Evolutionary conservation across 305 asterid species (phyloP), one percentile per base, ranked within the genome.

Genomic region (Fraxinus albicans): DNA sequence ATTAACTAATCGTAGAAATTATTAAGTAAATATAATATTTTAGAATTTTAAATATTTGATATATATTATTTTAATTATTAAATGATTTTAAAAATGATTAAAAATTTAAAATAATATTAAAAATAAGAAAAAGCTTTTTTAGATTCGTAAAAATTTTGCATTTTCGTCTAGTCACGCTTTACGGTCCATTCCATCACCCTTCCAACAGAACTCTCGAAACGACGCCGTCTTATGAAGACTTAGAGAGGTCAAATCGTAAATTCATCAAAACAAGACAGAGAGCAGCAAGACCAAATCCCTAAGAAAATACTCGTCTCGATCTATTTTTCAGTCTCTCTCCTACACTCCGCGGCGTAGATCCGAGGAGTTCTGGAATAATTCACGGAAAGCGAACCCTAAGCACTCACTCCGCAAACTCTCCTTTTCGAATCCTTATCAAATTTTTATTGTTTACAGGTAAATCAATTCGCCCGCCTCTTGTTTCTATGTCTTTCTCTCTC

Each of bases 301-400:
- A 44, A 44, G 53, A 44, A 44, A 44, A 2, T 3, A 44, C 17
- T 44, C 53, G 10, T 9, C 33, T 23, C 6, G 73, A 17, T 63
- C 73, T 63, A 23, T 63, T 25, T 9, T 60, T 60, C 34, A 23
- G 0, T 23, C 72, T 23, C 33, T 63, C 10, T 23, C 73, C 34
- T 27, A 67, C 35, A 67, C 73, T 67, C 73, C 73, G 73, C 73
- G 73, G 73, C 36, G 73, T 67, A 67, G 73, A 67, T 67, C 19
- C 73, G 36, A 27, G 73, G 73, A 67, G 73, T 67, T 67, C 34
- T 5, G 73, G 35, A 67, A 25, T 67, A 23, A 10, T 67, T 67
- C 73, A 27, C 73, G 27, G 12, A 67, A 67, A 10, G 31, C 72
- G 25, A 63, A 63, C 33, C 72, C 33, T 63, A 23, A 23, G 23